Evolutionary conservation across 176 grass and related monocot genomes (phyloP).

Genomic region (Miscanthus lutarioriparius): DNA sequence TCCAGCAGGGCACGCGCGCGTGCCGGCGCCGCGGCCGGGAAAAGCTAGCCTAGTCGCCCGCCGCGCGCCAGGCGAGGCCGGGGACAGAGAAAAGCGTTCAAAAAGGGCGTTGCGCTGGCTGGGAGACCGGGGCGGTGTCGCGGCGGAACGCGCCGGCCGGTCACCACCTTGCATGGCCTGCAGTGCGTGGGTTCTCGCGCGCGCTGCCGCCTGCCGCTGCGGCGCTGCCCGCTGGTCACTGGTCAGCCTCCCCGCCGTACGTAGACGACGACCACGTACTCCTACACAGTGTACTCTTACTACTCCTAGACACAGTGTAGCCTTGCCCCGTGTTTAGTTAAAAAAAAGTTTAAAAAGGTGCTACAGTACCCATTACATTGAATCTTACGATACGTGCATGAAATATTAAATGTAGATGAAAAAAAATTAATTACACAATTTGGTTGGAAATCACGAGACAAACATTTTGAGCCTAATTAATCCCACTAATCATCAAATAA

Average conservation of each 20-base stretch:
- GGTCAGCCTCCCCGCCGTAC: background rate
- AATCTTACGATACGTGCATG: too few species aligned
- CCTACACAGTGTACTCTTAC: too few species aligned
- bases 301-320: too few species aligned
- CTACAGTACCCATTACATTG: too few species aligned
- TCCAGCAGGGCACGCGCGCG: background rate
- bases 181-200: too few species aligned
- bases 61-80: background rate
- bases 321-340: too few species aligned
- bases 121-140: constrained; percentile 28
- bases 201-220: background rate
- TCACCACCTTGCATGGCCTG: background rate
- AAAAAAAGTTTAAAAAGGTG: too few species aligned
- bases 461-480: too few species aligned
- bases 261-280: background rate
- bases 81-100: constrained; percentile 10
- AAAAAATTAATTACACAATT: too few species aligned
- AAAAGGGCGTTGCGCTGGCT: constrained; percentile 9
- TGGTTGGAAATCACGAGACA: too few species aligned
- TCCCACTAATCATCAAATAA: too few species aligned
- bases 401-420: too few species aligned
- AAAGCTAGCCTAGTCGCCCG: background rate
- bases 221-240: background rate
- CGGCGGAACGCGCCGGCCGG: constrained; percentile 16
- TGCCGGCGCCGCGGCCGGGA: background rate